A percentile compares a stretch with the other conserved stretches of the same genome.
Conservation (phyloP, 345 rosid species). For the Carallia pectinifolia region DNA sequence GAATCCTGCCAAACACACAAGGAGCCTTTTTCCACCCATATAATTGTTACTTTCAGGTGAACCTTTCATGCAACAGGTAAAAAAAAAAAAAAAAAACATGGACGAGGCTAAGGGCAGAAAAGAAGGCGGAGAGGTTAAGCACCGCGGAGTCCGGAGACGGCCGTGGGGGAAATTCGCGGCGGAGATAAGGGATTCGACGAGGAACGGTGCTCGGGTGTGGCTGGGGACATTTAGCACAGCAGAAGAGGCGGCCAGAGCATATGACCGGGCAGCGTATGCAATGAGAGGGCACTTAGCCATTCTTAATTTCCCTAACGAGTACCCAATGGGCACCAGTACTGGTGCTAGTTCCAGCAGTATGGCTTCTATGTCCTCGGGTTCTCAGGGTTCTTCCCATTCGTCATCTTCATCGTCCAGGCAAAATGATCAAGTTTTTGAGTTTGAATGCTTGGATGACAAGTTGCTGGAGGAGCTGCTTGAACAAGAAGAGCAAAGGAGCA, state of each 20-base stretch:
- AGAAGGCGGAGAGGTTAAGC: constrained; percentile 39
- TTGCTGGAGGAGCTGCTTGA: constrained; percentile 83
- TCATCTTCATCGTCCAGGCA: constrained; percentile 38
- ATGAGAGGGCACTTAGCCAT: constrained; percentile 84
- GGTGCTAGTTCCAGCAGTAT: not conserved
- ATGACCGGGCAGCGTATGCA: constrained; percentile 74
- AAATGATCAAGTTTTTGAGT: constrained; percentile 57
- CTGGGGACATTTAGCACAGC: constrained; percentile 87
- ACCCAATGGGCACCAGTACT: constrained; percentile 32
- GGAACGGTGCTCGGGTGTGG: constrained; percentile 84
- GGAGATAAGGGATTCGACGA: constrained; percentile 76
- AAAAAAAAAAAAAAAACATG: constrained; percentile 16
- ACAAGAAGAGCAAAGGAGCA: constrained; percentile 45
- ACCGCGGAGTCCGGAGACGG: constrained; percentile 75
- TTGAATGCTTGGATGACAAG: constrained; percentile 72
- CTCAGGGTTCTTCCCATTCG: constrained; percentile 11
- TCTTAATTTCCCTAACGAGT: constrained; percentile 75
- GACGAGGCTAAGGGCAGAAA: constrained; percentile 19
- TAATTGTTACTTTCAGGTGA: constrained; percentile 10
- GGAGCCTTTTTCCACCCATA: constrained; percentile 9
- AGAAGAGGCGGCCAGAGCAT: constrained; percentile 87
- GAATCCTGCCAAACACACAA: constrained; percentile 8
- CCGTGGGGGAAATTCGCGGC: constrained; percentile 97
- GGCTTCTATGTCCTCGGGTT: constrained; percentile 15
- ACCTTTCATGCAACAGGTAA: constrained; percentile 25